Base-by-base conservation (phyloP, 1,139 yeast species). In the Casaregolazyma suthepensis region DNA sequence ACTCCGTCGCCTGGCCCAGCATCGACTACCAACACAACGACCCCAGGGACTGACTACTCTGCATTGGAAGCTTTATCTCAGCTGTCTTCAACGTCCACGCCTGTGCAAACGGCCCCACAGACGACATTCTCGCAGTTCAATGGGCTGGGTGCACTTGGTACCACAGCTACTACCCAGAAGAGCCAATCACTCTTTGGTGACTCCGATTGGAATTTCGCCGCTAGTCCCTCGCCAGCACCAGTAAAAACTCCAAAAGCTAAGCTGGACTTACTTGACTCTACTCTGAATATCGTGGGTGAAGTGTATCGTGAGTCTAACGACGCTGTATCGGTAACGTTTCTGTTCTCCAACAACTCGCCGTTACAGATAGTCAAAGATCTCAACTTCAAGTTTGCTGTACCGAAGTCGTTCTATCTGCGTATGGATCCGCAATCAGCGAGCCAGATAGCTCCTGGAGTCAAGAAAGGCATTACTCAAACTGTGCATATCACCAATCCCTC, bases 311-410 rank as follows among this genome's bases (percentile, higher is more conserved):
- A 71, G 38, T 67, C 79, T 0, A 68, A 76, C 18, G 63, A 71
- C 31, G 66, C 73, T 2, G 64, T 77, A 4, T 68, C 73, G 37
- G 73, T 81, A 43, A 81, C 81, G 12, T 77, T 77, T 2, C 59
- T 59, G 46, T 76, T 79, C 58, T 70, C 82, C 9, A 82, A 80
- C 64, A 71, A 71, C 61, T 75, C 75, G 55, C 76, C 76, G 61
- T 29, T 57, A 22, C 61, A 65, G 44, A 52, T 59, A 17, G 75
- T 81, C 53, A 71, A 75, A 52, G 76, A 78, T 56, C 70, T 91
- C 49, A 81, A 81, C 61, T 83, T 89, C 64, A 77, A 86, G 66
- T 72, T 89, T 53, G 97, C 98, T 0, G 96, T 87, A 43, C 94
- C 97, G 49, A 87, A 86, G 66, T 68, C 79, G 20, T 81, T 87